Evolutionary conservation across 352 stramenopile genomes (phyloP), one percentile per base, ranked within the genome.

Genomic region (Pythium oligandrum): DNA sequence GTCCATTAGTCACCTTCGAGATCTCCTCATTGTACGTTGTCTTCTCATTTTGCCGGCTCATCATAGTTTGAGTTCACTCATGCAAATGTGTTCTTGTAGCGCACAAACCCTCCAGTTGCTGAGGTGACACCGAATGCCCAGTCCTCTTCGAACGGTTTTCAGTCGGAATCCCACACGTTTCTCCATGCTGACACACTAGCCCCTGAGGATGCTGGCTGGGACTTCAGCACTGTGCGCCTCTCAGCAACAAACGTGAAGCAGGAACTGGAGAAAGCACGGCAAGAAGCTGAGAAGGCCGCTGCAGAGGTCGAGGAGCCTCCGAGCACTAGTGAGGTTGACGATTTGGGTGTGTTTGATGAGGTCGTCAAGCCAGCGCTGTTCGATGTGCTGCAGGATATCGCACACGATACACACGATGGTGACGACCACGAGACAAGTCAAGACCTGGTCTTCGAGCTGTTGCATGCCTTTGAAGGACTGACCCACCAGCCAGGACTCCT

Each of bases 321-420:
- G 17, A 26, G 17, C 17, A 26, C 17, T 26, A 26, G 17, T 26
- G 17, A 71, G 9, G 48, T 74, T 36, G 71, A 50, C 26, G 75
- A 88, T 48, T 72, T 86, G 17, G 67, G 78, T 4, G 64, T 70
- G 0, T 94, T 94, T 39, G 68, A 68, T 34, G 74, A 68, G 26
- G 73, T 90, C 35, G 69, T 94, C 48, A 92, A 94, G 48, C 83
- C 83, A 35, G 83, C 83, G 6, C 75, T 94, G 30, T 87, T 87
- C 40, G 80, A 90, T 10, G 74, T 91, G 5, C 40, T 90, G 35
- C 69, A 87, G 33, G 68, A 73, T 34, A 59, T 75, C 6, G 54
- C 52, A 11, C 36, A 53, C 6, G 62, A 61, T n/a, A 26, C 17
- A 26, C 17, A 26, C 17, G 53, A 61, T 48, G 66, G 63, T 12